Evolutionary conservation across 805 yeast species (phyloP), one percentile per base, ranked within the genome.

Genomic region (Hanseniaspora clermontiae): DNA sequence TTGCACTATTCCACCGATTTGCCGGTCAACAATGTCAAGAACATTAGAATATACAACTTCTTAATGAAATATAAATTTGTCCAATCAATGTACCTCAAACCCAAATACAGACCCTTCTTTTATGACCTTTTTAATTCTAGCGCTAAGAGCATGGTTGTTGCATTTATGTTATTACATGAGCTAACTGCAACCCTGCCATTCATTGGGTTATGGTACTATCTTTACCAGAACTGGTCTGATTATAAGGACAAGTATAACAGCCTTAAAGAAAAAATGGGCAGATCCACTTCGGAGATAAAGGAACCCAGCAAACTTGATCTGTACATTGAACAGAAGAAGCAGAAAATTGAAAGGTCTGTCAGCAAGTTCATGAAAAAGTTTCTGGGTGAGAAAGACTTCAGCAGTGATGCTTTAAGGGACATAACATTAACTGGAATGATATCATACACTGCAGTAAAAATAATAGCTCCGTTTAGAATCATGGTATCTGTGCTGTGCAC

Each of bases 171-270:
- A 4, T 71, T 86, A 14, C 95, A 86, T 64, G 95, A 86, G 64
- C 60, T 86, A 43, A 76, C 90, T 0, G 95, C 95, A 2, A 74
- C 86, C 2, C 75, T 77, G 32, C 95, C 95, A 1, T 70, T 86
- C 50, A 70, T 84, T 42, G 81, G 81, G 0, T 61, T 84, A 2
- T 84, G 91, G 89, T 84, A 79, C 62, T 60, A 73, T 0, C 74
- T 86, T 59, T 84, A 84, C 67, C 74, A 77, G 58, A 72, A 78
- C 55, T 68, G 75, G 14, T 58, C 60, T 39, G 64, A 61, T 17
- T 61, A 61, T 43, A 54, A 60, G 45, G 61, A 61, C 20, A 49
- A 29, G n/a, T 46, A 31, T 19, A 14, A 6, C 12, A n/a, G 19
- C 11, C 4, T 20, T 36, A 5, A 4, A 36, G 38, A 36, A 36